Evolutionary conservation across 257 asterid species (phyloP).

Genomic region (Salvia miltiorrhiza): DNA sequence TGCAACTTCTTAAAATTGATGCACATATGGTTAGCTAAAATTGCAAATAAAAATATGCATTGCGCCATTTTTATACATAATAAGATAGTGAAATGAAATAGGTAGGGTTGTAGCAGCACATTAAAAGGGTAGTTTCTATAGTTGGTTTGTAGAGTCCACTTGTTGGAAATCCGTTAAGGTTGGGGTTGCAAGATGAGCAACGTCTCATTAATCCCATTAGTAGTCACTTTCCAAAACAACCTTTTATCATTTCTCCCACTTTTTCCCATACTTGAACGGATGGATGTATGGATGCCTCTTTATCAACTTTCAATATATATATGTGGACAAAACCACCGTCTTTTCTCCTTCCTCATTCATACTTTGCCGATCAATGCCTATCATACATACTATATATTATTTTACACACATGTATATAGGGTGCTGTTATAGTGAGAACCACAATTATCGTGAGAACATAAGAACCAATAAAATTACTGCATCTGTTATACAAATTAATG

Average conservation of each 20-base stretch:
- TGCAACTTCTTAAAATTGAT: too few species aligned
- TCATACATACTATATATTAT: not conserved
- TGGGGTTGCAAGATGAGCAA: slow-evolving; percentile 33
- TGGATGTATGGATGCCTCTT: slow-evolving; percentile 18
- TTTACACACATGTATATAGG: not conserved
- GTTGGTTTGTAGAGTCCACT: slow-evolving; percentile 14
- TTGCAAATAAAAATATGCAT: too few species aligned
- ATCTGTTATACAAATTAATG: too few species aligned
- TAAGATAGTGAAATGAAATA: not conserved
- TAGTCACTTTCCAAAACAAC: slow-evolving; percentile 48
- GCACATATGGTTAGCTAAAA: too few species aligned
- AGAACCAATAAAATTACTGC: too few species aligned
- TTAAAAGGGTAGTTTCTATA: not conserved
- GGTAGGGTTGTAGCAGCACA: not conserved
- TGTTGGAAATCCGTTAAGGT: slow-evolving; percentile 2
- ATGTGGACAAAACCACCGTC: slow-evolving; percentile 30
- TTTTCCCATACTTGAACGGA: slow-evolving; percentile 63
- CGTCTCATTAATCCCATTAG: slow-evolving; percentile 34
- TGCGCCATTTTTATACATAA: too few species aligned
- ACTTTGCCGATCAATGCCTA: not conserved
- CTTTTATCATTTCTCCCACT: slow-evolving; percentile 37
- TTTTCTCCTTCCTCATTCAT: not conserved
- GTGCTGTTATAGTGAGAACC: too few species aligned
- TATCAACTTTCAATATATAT: slow-evolving; percentile 20
- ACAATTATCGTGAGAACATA: too few species aligned